These are phyloP conservation scores for Psilocybe sp. DNA, from an alignment of 768 basidiomycete genomes.

Conservation along the genomic window DNA sequence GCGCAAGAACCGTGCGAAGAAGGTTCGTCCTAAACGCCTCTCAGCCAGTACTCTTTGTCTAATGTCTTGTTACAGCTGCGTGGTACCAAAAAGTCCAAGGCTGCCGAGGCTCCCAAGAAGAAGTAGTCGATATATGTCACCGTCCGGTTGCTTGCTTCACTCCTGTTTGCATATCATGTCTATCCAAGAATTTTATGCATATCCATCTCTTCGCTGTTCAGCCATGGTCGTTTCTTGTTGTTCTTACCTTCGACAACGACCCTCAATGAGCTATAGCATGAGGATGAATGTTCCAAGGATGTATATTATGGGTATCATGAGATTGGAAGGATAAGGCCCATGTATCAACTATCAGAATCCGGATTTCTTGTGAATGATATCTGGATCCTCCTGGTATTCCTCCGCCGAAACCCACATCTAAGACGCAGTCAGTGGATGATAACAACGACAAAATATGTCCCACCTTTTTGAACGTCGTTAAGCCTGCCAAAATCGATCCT, in stretches of 20 bases:
- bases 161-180: conserved; percentile 33
- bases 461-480: conserved; percentile 98
- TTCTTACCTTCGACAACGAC: background rate
- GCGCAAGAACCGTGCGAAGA: conserved; percentile 99
- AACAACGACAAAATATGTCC: conserved; percentile 8
- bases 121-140: conserved; percentile 53
- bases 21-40: conserved; percentile 45
- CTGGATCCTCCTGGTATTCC: conserved; percentile 98
- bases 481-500: conserved; percentile 92
- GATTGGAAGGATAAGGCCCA: conserved; percentile 10
- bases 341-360: conserved; percentile 55
- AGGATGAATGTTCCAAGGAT: conserved; percentile 8
- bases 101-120: conserved; percentile 89
- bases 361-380: conserved; percentile 95
- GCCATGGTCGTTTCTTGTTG: conserved; percentile 1
- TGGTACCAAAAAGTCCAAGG: conserved; percentile 95
- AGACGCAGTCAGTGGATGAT: conserved; percentile 8
- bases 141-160: conserved; percentile 16
- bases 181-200: conserved; percentile 20
- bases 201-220: conserved; percentile 11
- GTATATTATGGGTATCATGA: conserved; percentile 24
- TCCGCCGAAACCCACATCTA: conserved; percentile 99
- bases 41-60: background rate
- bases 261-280: background rate
- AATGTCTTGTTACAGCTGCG: conserved; percentile 57